phyloP scores from a whole-genome alignment of 78 protist genomes.

The Cavenderia fasciculata region DNA sequence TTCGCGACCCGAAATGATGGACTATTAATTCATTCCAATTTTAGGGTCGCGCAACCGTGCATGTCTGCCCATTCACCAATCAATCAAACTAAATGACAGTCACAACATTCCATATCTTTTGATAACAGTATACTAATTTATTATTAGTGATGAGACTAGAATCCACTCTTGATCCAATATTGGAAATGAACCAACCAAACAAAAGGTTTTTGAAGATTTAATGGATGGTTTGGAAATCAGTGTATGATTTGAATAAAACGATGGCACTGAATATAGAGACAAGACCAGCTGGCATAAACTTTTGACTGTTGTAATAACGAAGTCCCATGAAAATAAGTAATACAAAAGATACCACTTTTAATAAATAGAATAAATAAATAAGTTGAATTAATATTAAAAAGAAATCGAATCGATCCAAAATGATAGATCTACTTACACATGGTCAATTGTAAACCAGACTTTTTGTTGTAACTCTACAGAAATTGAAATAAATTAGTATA shows the following conservation, averaged over 20 bases:
- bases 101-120: no score
- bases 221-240: not conserved
- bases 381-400: not conserved
- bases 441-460: constrained; percentile 41
- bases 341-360: constrained; percentile 10
- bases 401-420: not conserved
- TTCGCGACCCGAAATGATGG: no score
- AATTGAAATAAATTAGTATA: not conserved
- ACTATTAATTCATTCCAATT: no score
- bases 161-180: no score
- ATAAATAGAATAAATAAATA: not conserved
- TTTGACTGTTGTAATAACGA: constrained; percentile 38
- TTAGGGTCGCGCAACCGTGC: no score
- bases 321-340: constrained; percentile 40
- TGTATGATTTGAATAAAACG: constrained; percentile 3
- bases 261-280: constrained; percentile 2
- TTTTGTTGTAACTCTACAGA: constrained; percentile 1
- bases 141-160: no score
- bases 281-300: constrained; percentile 75
- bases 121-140: no score
- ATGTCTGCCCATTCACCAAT: no score
- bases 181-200: no score
- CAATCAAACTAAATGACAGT: no score
- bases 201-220: no score
- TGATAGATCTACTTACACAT: constrained; percentile 22